Conservation (phyloP, 441 rosid species). For the Adansonia madagascariensis region DNA sequence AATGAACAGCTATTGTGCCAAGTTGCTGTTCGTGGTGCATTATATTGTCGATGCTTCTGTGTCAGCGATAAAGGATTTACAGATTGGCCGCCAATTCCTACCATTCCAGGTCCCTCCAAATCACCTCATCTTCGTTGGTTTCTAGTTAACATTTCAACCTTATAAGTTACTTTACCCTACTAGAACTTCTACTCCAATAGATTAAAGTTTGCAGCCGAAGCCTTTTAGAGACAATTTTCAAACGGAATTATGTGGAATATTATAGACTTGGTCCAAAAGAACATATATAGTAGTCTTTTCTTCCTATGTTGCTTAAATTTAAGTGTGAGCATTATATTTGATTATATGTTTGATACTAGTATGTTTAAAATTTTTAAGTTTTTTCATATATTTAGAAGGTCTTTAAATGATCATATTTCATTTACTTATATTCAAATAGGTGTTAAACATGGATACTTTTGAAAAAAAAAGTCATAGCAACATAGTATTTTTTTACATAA, state of each 20-base stretch:
- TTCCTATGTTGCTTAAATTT: too few species aligned
- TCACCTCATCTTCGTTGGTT: not conserved
- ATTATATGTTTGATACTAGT: too few species aligned
- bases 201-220: not conserved
- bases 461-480: too few species aligned
- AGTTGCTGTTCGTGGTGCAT: conserved; percentile 79
- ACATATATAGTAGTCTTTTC: not conserved
- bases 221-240: not conserved
- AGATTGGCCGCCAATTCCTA: conserved; percentile 80
- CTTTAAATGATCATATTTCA: too few species aligned
- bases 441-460: too few species aligned
- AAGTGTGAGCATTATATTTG: too few species aligned
- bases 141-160: not conserved
- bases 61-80: conserved; percentile 61
- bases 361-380: too few species aligned
- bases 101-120: conserved; percentile 65
- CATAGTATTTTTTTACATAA: not conserved
- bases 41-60: conserved; percentile 87
- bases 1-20: conserved; percentile 66
- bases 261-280: not conserved
- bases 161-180: not conserved
- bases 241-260: not conserved
- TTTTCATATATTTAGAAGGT: too few species aligned
- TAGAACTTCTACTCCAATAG: not conserved
- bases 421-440: too few species aligned